Percentiles rank a stretch among this genome's conserved stretches.
Evolutionary conservation across 83 land plant genomes (phyloP).

Genomic region (Thuja plicata): DNA sequence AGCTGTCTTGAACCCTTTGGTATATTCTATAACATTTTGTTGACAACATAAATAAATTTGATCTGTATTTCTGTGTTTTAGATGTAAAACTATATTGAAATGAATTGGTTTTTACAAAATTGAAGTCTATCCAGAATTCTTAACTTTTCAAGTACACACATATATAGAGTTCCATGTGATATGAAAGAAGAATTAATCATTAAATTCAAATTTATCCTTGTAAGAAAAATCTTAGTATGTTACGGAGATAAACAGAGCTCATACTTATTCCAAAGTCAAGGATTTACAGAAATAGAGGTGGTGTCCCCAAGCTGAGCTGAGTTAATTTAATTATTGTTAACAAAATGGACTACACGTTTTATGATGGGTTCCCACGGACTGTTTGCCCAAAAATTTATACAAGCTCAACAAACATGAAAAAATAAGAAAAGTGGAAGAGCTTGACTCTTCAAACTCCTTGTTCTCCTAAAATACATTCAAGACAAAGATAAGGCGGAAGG

Average conservation of each 20-base stretch:
- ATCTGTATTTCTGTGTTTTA: not conserved
- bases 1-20: conserved; percentile 26
- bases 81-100: not conserved
- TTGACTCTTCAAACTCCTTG: too few species aligned
- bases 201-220: not conserved
- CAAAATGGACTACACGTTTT: too few species aligned
- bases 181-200: not conserved
- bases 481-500: too few species aligned
- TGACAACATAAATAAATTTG: not conserved
- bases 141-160: not conserved
- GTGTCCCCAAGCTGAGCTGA: too few species aligned
- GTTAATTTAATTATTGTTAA: too few species aligned
- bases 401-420: too few species aligned
- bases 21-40: conserved; percentile 1
- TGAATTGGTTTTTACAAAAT: not conserved
- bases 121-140: not conserved
- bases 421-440: too few species aligned
- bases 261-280: not conserved
- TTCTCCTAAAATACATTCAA: too few species aligned
- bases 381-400: too few species aligned
- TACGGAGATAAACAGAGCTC: not conserved
- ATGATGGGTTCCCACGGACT: too few species aligned
- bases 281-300: too few species aligned
- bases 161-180: not conserved
- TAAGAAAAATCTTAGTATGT: not conserved